Base-by-base conservation (phyloP, 371 early-diverging fungal species). In the Amoeboaphelidium protococcarum region DNA sequence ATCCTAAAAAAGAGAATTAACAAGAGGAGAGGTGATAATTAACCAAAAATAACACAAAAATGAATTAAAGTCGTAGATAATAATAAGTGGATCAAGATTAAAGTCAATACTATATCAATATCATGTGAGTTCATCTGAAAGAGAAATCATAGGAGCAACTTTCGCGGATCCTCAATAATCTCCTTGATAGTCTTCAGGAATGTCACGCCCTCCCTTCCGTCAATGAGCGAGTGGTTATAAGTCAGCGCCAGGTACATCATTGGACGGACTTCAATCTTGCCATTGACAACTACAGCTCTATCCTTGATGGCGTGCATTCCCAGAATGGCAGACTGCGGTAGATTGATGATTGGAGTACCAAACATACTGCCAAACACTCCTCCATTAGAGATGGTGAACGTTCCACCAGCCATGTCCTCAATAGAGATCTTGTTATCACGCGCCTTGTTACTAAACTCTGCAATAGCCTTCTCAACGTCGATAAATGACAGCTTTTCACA, bases 241-340 rank as follows among this genome's bases (percentile, higher is more conserved):
- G 95, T 89, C 41, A 95, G 70, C 22, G 92, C 92, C 51, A 95
- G 65, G 58, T 91, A 90, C 95, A 95, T 95, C 91, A 95, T 91
- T 27, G 95, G 95, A 47, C 92, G 82, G 56, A 82, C 75, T 59
- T 80, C 90, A 52, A 82, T 64, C 80, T 90, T 76, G 62, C 92
- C 95, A 52, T 88, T 72, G 44, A 94, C 72, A 42, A 73, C 92
- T 47, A 94, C 77, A 37, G 90, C 74, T 57, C 92, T 72, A 55
- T 91, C 90, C 73, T 95, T 95, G 55, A 80, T 79, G 50, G 80
- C 83, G 65, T 95, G 95, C 95, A 95, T 95, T 48, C 95, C 95
- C 55, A 95, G 67, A 54, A 95, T 91, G 44, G 87, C 95, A 45
- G 82, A 68, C 66, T 91, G 95, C 47, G 95, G 95, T 65, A 80